A percentile compares a stretch with the other conserved stretches of the same genome.
These are phyloP conservation scores for Rugonectria rugulosa DNA, from an alignment of 2,329 filamentous ascomycete genomes.

Conservation along the genomic window DNA sequence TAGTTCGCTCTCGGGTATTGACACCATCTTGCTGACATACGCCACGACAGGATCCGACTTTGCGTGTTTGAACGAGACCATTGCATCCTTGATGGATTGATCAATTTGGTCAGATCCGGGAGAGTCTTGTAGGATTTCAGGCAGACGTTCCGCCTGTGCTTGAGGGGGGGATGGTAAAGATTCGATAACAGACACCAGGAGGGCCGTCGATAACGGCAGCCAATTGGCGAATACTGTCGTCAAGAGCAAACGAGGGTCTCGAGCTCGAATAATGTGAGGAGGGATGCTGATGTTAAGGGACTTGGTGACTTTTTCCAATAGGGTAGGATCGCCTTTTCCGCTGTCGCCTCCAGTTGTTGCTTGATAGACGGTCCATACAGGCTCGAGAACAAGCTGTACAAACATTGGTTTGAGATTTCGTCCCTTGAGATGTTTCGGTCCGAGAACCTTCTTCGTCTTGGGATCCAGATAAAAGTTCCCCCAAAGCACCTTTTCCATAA, in stretches of 20 bases:
- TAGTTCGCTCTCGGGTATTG: conserved; percentile 89
- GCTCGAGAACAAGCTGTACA: conserved; percentile 93
- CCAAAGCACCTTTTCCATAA: conserved; percentile 95
- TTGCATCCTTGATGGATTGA: conserved; percentile 75
- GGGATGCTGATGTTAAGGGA: conserved; percentile 85
- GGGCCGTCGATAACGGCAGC: conserved; percentile 90
- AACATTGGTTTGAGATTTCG: conserved; percentile 95
- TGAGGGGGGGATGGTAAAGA: conserved; percentile 83
- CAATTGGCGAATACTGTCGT: conserved; percentile 88
- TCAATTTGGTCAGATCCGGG: conserved; percentile 79
- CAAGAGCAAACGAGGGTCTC: conserved; percentile 83
- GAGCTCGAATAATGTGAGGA: conserved; percentile 82
- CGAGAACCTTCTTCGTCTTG: conserved; percentile 93
- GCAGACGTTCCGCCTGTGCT: conserved; percentile 83
- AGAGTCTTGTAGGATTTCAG: conserved; percentile 78
- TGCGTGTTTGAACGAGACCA: conserved; percentile 78
- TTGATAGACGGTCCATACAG: conserved; percentile 94
- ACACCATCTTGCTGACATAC: conserved; percentile 98
- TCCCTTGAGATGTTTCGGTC: conserved; percentile 91
- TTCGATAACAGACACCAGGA: conserved; percentile 93
- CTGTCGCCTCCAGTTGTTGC: conserved; percentile 85
- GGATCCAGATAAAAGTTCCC: conserved; percentile 96
- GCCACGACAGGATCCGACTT: conserved; percentile 82
- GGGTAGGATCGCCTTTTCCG: conserved; percentile 80
- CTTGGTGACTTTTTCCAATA: conserved; percentile 95